Conservation (phyloP, 805 yeast species). For the Scheffersomyces ergatensis region DNA sequence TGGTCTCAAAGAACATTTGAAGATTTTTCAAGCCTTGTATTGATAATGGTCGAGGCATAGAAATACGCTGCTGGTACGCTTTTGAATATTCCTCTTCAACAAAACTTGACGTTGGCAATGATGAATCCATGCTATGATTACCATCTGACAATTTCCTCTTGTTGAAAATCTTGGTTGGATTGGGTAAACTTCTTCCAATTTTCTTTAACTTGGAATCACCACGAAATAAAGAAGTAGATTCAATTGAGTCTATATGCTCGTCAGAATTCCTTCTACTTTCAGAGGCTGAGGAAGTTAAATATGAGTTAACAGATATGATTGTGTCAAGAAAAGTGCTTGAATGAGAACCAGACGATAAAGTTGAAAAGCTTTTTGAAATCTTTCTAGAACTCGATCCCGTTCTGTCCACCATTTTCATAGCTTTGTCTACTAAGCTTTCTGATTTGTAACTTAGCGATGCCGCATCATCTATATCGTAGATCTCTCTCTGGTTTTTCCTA, state of each 20-base stretch:
- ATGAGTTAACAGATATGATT: constrained; percentile 8
- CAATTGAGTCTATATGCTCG: not conserved
- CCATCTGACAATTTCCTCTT: not conserved
- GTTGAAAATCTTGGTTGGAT: constrained; percentile 15
- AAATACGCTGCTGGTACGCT: not conserved
- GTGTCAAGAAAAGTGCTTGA: constrained; percentile 12
- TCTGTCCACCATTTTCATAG: constrained; percentile 1
- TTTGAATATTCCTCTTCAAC: too few species aligned
- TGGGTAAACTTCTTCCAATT: constrained; percentile 15
- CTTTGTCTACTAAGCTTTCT: constrained; percentile 4
- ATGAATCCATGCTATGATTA: not conserved
- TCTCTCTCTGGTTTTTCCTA: not conserved
- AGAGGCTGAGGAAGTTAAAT: constrained; percentile 1
- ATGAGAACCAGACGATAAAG: constrained; percentile 9
- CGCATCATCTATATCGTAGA: not conserved
- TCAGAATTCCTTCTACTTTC: not conserved
- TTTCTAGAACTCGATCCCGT: not conserved
- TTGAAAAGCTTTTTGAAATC: constrained; percentile 9
- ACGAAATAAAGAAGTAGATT: not conserved
- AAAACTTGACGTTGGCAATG: not conserved
- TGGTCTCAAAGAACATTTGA: constrained; percentile 32
- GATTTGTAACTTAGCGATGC: constrained; percentile 5
- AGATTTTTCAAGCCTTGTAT: constrained; percentile 28
- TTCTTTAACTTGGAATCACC: constrained; percentile 11
- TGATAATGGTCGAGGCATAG: constrained; percentile 32